Conservation (phyloP, 306 rosid genomes). For the Ormosia emarginata region DNA sequence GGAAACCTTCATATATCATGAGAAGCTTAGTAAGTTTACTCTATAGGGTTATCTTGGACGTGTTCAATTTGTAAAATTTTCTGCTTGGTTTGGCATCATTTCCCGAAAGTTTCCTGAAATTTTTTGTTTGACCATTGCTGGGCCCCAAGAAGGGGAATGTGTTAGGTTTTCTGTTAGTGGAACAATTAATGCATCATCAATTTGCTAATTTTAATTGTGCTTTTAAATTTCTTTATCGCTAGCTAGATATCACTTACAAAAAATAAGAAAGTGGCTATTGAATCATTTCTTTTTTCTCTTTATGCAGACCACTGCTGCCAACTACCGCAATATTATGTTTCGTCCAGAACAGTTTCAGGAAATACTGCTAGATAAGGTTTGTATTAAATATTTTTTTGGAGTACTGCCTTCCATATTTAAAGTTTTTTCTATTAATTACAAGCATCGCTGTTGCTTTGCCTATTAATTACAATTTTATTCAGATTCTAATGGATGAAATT, state of each 20-base stretch:
- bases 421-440: background rate
- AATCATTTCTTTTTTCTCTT: background rate
- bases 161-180: background rate
- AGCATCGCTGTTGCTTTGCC: conserved; percentile 1
- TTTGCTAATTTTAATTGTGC: background rate
- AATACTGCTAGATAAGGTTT: conserved; percentile 84
- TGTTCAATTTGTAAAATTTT: background rate
- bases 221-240: background rate
- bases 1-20: background rate
- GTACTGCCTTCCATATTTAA: background rate
- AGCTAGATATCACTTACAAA: background rate
- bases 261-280: background rate
- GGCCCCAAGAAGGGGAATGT: background rate
- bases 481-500: conserved; percentile 20
- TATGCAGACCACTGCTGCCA: conserved; percentile 51
- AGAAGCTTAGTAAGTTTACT: background rate
- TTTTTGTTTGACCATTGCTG: background rate
- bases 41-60: background rate
- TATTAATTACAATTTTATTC: background rate
- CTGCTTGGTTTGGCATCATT: background rate
- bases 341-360: conserved; percentile 66
- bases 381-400: background rate
- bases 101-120: background rate
- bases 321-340: conserved; percentile 44
- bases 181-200: conserved; percentile 6